phyloP scores from a whole-genome alignment of 129 eudicot species.

The Arctium lappa region DNA sequence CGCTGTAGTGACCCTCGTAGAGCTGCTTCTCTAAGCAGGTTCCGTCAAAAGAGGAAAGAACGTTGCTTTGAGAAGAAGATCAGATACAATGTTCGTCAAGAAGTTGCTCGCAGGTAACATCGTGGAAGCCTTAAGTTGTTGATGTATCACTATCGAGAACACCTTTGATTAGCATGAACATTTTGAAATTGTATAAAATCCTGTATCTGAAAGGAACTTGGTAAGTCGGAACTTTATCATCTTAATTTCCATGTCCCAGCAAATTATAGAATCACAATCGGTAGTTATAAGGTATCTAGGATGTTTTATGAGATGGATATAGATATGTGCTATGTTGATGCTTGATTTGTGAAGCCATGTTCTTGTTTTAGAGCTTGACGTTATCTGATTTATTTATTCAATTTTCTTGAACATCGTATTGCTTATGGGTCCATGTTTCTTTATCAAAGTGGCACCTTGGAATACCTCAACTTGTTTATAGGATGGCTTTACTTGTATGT shows the following conservation, averaged over 20 bases:
- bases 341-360: background rate
- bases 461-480: background rate
- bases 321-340: background rate
- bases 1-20: conserved; percentile 59
- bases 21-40: conserved; percentile 58
- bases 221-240: background rate
- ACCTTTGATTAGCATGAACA: background rate
- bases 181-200: background rate
- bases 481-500: background rate
- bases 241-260: background rate
- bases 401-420: background rate
- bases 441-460: background rate
- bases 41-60: conserved; percentile 59
- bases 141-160: background rate
- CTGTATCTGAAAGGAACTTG: background rate
- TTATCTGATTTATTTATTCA: background rate
- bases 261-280: background rate
- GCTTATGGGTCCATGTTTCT: background rate
- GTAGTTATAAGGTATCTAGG: background rate
- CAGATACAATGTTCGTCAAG: conserved; percentile 70
- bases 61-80: conserved; percentile 78
- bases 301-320: background rate
- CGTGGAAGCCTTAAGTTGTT: background rate
- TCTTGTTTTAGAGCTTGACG: background rate
- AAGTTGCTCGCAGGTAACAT: conserved; percentile 66